Evolutionary conservation across 2,329 filamentous ascomycete genomes (phyloP).

Genomic region (Sporothrix humicola): DNA sequence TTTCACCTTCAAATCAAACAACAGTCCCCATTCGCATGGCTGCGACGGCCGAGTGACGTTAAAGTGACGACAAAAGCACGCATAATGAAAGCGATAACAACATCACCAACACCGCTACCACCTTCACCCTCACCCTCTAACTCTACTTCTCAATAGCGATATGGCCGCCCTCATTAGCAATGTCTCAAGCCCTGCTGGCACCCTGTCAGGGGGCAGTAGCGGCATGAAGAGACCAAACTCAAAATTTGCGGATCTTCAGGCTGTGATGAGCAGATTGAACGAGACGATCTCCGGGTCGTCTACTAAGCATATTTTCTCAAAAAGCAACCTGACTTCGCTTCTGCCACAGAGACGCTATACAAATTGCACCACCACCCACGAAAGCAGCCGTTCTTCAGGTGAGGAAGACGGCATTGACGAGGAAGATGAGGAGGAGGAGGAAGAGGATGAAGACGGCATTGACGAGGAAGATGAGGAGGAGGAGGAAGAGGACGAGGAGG

Average conservation of each 20-base stretch:
- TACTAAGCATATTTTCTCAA: neutral
- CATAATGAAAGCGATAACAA: neutral
- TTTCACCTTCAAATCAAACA: too few species aligned
- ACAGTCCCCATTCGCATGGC: too few species aligned
- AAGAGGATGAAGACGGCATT: neutral
- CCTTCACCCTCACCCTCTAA: neutral
- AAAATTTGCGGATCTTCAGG: too few species aligned
- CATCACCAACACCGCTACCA: neutral
- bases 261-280: neutral
- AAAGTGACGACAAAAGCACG: neutral
- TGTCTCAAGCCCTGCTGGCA: too few species aligned
- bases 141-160: neutral
- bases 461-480: neutral
- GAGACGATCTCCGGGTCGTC: too few species aligned
- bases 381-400: neutral
- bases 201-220: too few species aligned
- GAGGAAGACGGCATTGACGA: neutral
- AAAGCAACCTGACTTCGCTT: neutral
- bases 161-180: too few species aligned
- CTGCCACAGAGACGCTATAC: neutral
- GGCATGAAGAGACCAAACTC: too few species aligned
- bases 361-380: conserved; percentile 22
- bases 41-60: neutral
- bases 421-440: neutral
- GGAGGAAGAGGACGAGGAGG: neutral